Evolutionary conservation across 805 yeast species (phyloP), one percentile per base, ranked within the genome.

Genomic region (Zygosaccharomyces bailii): DNA sequence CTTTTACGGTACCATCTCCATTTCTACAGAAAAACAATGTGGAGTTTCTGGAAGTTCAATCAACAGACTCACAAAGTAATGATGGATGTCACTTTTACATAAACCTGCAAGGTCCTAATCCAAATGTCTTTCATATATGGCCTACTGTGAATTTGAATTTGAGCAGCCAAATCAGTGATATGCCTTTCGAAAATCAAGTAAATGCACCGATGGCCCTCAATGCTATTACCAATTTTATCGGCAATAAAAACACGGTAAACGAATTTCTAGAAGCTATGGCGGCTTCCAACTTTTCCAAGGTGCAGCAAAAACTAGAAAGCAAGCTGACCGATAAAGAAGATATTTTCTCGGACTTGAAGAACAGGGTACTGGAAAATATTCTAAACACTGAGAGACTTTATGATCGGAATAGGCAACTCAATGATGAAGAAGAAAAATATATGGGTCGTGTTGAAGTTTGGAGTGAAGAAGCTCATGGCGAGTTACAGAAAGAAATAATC

Each of bases 61-160:
- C 30, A 5, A 32, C 21, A 16, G 39, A 40, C 16, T 17, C 46
- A 7, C 16, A 14, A 29, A 24, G 21, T 4, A 38, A 39, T 2
- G 66, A 63, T 41, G 59, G 57, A 5, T 62, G 67, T 44, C 68
- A 64, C 42, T 40, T 62, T 7, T 66, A 64, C 46, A 33, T 66
- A 5, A 39, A 50, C 5, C 34, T 49, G n/a, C 44, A 53, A 13
- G 41, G 43, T 19, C 34, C 25, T 4, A 20, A 30, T 23, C 17
- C 49, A 21, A 20, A 17, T 21, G n/a, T 24, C n/a, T 31, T 29
- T 21, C 25, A 35, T 20, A 13, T 10, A 19, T 48, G 49, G 49
- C 52, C 52, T 11, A 44, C 52, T 3, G 31, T 48, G 13, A 36
- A 23, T 19, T 13, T 48, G 5, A 18, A 20, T 6, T 33, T 42